These are phyloP conservation scores for Penicillium atrosanguineum DNA, from an alignment of 495 filamentous ascomycete species.

Conservation along the genomic window DNA sequence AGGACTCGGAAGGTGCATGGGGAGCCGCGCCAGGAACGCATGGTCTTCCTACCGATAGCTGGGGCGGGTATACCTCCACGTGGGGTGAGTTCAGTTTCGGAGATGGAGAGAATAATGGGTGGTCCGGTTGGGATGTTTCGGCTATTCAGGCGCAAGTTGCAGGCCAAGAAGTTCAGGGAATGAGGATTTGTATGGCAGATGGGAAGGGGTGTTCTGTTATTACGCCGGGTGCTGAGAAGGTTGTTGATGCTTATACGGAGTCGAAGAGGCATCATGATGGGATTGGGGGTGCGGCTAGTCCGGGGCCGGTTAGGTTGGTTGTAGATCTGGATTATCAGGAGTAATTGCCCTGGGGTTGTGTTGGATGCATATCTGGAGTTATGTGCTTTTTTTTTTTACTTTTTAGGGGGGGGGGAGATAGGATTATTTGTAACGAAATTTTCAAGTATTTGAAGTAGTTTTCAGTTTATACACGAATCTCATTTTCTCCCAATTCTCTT, in stretches of 20 bases:
- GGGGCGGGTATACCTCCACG: conserved; percentile 40
- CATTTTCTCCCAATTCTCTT: neutral
- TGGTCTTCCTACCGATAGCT: conserved; percentile 30
- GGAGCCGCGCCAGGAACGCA: conserved; percentile 35
- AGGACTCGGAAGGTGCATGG: conserved; percentile 43
- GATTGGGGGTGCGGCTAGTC: conserved; percentile 31
- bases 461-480: conserved; percentile 5
- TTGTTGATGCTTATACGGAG: conserved; percentile 34
- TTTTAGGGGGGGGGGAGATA: too few species aligned
- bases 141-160: conserved; percentile 44
- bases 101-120: conserved; percentile 31
- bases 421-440: neutral
- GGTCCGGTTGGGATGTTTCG: conserved; percentile 47
- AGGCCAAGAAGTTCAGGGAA: conserved; percentile 31
- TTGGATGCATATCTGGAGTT: neutral
- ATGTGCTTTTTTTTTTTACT: neutral
- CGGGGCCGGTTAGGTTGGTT: conserved; percentile 31
- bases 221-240: conserved; percentile 26
- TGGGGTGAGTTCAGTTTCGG: conserved; percentile 49
- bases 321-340: conserved; percentile 33
- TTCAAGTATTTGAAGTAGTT: neutral
- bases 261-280: conserved; percentile 31
- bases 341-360: conserved; percentile 4
- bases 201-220: conserved; percentile 34
- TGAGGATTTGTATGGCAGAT: conserved; percentile 35